These are phyloP conservation scores for Cyclotella atomus DNA, from an alignment of 108 stramenopile species.

Conservation along the genomic window DNA sequence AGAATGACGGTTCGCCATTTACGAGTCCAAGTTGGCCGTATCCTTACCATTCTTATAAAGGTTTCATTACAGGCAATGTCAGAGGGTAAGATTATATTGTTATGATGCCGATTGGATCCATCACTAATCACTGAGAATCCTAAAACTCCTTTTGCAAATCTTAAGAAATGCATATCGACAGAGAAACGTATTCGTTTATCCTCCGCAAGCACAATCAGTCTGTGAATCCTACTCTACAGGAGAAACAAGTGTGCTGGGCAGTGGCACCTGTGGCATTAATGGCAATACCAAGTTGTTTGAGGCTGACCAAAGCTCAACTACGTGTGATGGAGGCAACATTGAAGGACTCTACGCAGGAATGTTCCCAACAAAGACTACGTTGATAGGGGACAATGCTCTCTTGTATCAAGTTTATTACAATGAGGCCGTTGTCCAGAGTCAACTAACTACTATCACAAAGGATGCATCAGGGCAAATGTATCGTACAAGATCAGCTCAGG, in stretches of 20 bases:
- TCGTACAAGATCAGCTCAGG: slow-evolving; percentile 52
- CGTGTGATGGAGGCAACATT: slow-evolving; percentile 24
- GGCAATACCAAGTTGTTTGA: slow-evolving; percentile 48
- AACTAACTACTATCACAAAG: slow-evolving; percentile 45
- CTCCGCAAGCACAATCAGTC: slow-evolving; percentile 18
- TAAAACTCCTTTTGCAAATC: background rate
- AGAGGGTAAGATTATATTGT: slow-evolving; percentile 9
- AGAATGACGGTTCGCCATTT: slow-evolving; percentile 22
- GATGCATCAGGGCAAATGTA: slow-evolving; percentile 9
- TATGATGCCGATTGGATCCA: background rate
- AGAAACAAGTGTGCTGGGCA: slow-evolving; percentile 21
- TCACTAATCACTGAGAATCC: background rate
- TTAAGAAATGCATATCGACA: slow-evolving; percentile 55
- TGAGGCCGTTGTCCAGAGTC: slow-evolving; percentile 43
- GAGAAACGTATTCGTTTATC: slow-evolving; percentile 55
- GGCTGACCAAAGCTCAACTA: slow-evolving; percentile 48
- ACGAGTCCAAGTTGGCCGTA: slow-evolving; percentile 30
- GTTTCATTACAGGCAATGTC: slow-evolving; percentile 42
- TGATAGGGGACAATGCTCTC: slow-evolving; percentile 51
- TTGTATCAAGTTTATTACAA: slow-evolving; percentile 48
- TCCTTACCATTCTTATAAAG: slow-evolving; percentile 30
- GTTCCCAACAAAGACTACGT: slow-evolving; percentile 21
- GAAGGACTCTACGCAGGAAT: slow-evolving; percentile 21
- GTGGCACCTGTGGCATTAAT: slow-evolving; percentile 48
- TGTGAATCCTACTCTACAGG: slow-evolving; percentile 7